Evolutionary conservation across 2,329 filamentous ascomycete species (phyloP), one percentile per base, ranked within the genome.

Genomic region (Nigrograna mackinnonii): DNA sequence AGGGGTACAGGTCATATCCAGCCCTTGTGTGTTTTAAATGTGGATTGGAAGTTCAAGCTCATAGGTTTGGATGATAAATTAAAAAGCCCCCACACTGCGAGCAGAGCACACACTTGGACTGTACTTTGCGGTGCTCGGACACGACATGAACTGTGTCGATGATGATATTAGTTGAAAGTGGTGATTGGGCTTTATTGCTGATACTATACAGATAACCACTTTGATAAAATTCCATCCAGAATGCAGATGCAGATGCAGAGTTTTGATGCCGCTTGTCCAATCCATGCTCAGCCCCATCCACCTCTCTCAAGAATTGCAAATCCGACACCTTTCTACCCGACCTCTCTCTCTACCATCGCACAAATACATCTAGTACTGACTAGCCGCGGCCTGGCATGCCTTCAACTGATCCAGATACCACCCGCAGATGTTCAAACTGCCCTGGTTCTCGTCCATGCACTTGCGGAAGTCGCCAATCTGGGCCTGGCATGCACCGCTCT

Each of bases 321-420:
- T 28, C n/a, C 24, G 9, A 28, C 24, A 28, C 9, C 24, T n/a
- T 28, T n/a, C 24, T 28, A 28, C n/a, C 24, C 24, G n/a, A 9
- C 24, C 9, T 28, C 9, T 28, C 24, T n/a, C 24, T 28, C 24
- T 28, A 28, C n/a, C 9, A 28, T 28, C n/a, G 9, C 24, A 28
- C n/a, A n/a, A 28, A 9, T 9, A 28, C 31, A 26, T 51, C 66
- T 76, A 77, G 57, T 78, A 78, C 64, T 72, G 71, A 33, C 62
- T 61, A 42, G 74, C 72, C 14, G 73, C 72, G 38, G 60, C 50
- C 70, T 77, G 75, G 54, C 75, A 78, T 14, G 74, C 74, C 71
- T 77, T 77, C 31, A 99, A 79, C 82, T 99, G 92, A 71, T 99
- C 94, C 61, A 99, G 77, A 72, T 99, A 99, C 91, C 92, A 99